Base-by-base conservation (phyloP, 192 early-diverging fungal genomes). In the Radiomyces spectabilis region DNA sequence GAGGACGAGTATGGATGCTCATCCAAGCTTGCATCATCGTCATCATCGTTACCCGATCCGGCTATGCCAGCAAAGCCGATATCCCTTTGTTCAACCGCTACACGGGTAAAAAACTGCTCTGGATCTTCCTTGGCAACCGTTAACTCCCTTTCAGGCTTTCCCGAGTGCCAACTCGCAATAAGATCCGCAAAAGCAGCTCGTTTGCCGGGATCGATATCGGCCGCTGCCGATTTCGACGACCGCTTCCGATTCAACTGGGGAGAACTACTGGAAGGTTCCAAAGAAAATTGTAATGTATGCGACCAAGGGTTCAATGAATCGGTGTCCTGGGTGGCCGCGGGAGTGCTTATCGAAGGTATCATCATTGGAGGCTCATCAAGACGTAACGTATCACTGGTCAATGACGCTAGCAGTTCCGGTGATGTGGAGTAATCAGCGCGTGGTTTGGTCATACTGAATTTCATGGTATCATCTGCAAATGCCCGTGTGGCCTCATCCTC, bases 401-500 rank as follows among this genome's bases (percentile, higher is more conserved):
- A n/a, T n/a, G n/a, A n/a, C n/a, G n/a, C n/a, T n/a, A n/a, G n/a
- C n/a, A n/a, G n/a, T n/a, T n/a, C n/a, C n/a, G n/a, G n/a, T n/a
- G n/a, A n/a, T n/a, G n/a, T n/a, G n/a, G n/a, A n/a, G n/a, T n/a
- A n/a, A n/a, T n/a, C n/a, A n/a, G n/a, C n/a, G n/a, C n/a, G n/a
- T n/a, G n/a, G n/a, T n/a, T n/a, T n/a, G n/a, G n/a, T n/a, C n/a
- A n/a, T n/a, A n/a, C n/a, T n/a, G n/a, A n/a, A n/a, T n/a, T n/a
- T n/a, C n/a, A n/a, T n/a, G n/a, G n/a, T n/a, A 25, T 62, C 59
- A 18, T 46, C 39, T 24, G 60, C 60, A 62, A 62, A 62, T 21
- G 60, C 60, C 3, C 51, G 42, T 15, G 60, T 62, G 32, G 60
- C 60, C 40, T 62, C 60, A 53, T 62, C 60, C 34, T 62, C 52